Conservation (phyloP, 108 stramenopile genomes). For the Cyclostephanos tholiformis region DNA sequence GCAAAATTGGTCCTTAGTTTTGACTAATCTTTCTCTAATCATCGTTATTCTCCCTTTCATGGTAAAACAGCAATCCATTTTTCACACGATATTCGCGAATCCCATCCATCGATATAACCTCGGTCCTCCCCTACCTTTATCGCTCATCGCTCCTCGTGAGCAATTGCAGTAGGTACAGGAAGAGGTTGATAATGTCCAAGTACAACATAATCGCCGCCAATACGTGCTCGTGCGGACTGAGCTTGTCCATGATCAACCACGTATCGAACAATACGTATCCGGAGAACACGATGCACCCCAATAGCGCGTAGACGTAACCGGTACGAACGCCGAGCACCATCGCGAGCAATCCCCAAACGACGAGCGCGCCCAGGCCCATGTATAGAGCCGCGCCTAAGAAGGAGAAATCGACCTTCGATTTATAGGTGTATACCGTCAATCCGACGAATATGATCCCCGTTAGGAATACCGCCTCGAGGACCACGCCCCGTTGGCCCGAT, state of each 20-base stretch:
- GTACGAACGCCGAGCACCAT: slow-evolving; percentile 49
- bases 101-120: not conserved
- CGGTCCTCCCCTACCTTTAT: not conserved
- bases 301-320: slow-evolving; percentile 49
- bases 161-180: slow-evolving; percentile 43
- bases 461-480: slow-evolving; percentile 52
- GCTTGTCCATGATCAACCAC: slow-evolving; percentile 50
- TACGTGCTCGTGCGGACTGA: slow-evolving; percentile 55
- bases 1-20: not conserved
- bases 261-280: slow-evolving; percentile 57
- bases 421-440: slow-evolving; percentile 48
- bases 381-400: slow-evolving; percentile 53
- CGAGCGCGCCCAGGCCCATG: slow-evolving; percentile 46
- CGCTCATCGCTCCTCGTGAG: slow-evolving; percentile 31
- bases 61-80: not conserved
- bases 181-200: slow-evolving; percentile 51
- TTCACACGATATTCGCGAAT: not conserved
- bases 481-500: slow-evolving; percentile 28
- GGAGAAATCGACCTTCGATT: slow-evolving; percentile 51
- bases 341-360: slow-evolving; percentile 56
- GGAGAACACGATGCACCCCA: slow-evolving; percentile 49
- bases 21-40: not conserved
- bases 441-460: slow-evolving; percentile 51
- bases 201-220: slow-evolving; percentile 51
- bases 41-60: not conserved